These are phyloP conservation scores for Panaeolus cyanescens DNA, from an alignment of 768 basidiomycete species.

Conservation along the genomic window DNA sequence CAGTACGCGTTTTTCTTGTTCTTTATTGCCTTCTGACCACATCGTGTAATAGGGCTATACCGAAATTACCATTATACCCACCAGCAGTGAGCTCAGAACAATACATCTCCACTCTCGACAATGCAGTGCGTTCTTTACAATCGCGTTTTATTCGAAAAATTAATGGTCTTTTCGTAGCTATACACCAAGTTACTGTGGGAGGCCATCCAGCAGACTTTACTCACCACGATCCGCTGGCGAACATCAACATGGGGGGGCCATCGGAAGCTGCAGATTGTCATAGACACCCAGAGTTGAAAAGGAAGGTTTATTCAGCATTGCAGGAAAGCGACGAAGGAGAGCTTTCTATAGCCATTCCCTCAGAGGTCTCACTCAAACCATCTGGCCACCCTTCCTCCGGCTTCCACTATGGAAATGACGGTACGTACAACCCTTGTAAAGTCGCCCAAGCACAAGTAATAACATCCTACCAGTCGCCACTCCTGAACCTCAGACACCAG, in stretches of 20 bases:
- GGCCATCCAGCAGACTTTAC: conserved; percentile 76
- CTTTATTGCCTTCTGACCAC: conserved; percentile 17
- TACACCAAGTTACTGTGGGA: conserved; percentile 73
- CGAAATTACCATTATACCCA: conserved; percentile 87
- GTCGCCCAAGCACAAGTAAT: not conserved
- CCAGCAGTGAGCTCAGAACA: conserved; percentile 74
- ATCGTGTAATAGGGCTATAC: conserved; percentile 81
- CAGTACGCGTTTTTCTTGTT: conserved; percentile 33
- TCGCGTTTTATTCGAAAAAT: not conserved
- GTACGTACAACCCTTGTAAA: conserved; percentile 12
- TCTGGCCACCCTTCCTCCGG: conserved; percentile 49
- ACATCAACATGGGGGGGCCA: conserved; percentile 54
- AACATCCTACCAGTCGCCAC: conserved; percentile 54
- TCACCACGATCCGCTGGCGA: conserved; percentile 74
- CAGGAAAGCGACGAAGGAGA: conserved; percentile 95
- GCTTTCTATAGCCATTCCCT: conserved; percentile 84
- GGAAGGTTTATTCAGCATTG: conserved; percentile 87
- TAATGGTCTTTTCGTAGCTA: conserved; percentile 43
- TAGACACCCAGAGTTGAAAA: conserved; percentile 89
- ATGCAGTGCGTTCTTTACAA: conserved; percentile 60
- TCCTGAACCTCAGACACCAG: conserved; percentile 80
- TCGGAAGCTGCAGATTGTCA: conserved; percentile 76
- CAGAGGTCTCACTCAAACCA: conserved; percentile 66
- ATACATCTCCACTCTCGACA: conserved; percentile 89
- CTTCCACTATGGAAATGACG: conserved; percentile 53